Conservation (phyloP, 2,329 filamentous ascomycete species). For the Leptographium procerum region DNA sequence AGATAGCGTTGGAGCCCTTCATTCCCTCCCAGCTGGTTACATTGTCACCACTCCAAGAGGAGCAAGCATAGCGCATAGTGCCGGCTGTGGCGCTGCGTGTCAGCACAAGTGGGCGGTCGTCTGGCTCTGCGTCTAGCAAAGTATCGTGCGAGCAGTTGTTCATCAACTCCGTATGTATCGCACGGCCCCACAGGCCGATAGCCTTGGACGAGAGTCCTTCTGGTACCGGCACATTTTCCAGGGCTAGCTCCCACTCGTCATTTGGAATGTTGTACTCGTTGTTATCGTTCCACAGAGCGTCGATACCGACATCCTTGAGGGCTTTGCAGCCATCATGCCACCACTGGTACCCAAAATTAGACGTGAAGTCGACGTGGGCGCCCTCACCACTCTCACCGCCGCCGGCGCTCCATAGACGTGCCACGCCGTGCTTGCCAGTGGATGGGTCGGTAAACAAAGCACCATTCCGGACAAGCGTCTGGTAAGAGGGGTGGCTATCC, state of each 20-base stretch:
- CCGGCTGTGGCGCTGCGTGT: constrained; percentile 61
- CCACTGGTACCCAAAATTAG: constrained; percentile 53
- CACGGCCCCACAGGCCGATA: constrained; percentile 59
- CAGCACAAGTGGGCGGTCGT: constrained; percentile 53
- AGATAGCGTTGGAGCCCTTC: constrained; percentile 59
- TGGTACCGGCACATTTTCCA: constrained; percentile 32
- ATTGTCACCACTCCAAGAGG: constrained; percentile 66
- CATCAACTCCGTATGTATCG: constrained; percentile 59
- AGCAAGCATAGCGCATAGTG: constrained; percentile 58
- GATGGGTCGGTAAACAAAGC: constrained; percentile 53
- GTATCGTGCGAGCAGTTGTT: constrained; percentile 61
- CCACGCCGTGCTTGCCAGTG: constrained; percentile 40
- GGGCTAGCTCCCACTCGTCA: constrained; percentile 53
- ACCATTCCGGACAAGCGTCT: constrained; percentile 43
- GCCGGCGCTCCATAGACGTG: constrained; percentile 60
- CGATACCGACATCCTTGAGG: constrained; percentile 52
- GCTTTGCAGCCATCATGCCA: constrained; percentile 58
- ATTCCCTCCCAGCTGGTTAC: constrained; percentile 63
- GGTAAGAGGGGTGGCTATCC: constrained; percentile 53
- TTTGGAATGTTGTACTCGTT: constrained; percentile 60
- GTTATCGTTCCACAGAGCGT: constrained; percentile 71
- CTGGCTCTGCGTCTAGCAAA: constrained; percentile 44
- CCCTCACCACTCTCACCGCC: constrained; percentile 60
- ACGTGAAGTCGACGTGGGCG: constrained; percentile 64
- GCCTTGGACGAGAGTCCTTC: constrained; percentile 26